Evolutionary conservation across 768 basidiomycete species (phyloP).

Genomic region (Panellus pusillus): DNA sequence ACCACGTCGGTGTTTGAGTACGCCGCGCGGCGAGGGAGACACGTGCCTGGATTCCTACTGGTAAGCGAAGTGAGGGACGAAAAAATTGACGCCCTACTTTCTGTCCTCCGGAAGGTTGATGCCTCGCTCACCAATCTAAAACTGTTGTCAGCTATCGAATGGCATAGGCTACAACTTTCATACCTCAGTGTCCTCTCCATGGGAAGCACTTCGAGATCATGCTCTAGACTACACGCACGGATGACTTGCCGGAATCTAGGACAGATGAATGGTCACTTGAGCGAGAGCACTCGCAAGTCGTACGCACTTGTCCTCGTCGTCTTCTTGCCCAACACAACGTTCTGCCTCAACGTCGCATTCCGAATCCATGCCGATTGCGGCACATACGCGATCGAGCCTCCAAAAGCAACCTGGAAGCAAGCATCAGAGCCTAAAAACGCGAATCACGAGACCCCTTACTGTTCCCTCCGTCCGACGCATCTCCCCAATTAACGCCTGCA

Average conservation of each 20-base stretch:
- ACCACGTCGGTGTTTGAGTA: constrained; percentile 74
- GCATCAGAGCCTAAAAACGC: background rate
- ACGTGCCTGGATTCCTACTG: constrained; percentile 48
- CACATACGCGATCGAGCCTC: constrained; percentile 56
- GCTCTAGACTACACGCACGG: too few relatives aligned
- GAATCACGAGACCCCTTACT: constrained; percentile 22
- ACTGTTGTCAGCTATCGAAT: constrained; percentile 48
- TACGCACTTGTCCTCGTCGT: constrained; percentile 60
- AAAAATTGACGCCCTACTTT: constrained; percentile 3
- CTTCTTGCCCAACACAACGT: constrained; percentile 72
- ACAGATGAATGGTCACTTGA: background rate
- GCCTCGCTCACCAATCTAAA: constrained; percentile 77
- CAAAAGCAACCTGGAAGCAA: constrained; percentile 43
- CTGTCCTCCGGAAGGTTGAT: constrained; percentile 45
- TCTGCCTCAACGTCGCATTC: constrained; percentile 69
- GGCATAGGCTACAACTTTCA: constrained; percentile 67
- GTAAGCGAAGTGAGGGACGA: background rate
- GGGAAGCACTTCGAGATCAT: too few relatives aligned
- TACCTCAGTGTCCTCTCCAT: constrained; percentile 40
- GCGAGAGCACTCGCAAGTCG: constrained; percentile 27
- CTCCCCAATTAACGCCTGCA: constrained; percentile 42
- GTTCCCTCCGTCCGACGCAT: constrained; percentile 46
- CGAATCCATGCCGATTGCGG: constrained; percentile 64
- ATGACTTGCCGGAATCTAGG: constrained; percentile 30
- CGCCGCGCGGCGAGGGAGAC: constrained; percentile 74